Evolutionary conservation across 78 protist genomes (phyloP).

Genomic region (Guillardia theta): DNA sequence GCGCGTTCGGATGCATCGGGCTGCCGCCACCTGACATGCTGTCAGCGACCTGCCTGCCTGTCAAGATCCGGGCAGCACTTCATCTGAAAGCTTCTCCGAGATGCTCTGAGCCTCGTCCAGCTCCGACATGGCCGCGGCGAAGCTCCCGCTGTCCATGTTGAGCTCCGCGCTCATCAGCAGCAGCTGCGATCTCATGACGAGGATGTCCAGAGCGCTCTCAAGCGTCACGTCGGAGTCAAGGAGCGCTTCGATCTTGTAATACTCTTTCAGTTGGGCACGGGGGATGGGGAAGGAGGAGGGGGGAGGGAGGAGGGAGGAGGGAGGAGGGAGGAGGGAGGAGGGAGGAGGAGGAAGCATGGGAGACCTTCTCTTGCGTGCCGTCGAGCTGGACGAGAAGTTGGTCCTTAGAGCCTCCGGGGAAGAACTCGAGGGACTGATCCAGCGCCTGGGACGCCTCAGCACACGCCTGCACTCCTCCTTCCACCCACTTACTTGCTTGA

Average conservation of each 20-base stretch:
- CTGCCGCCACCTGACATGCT: background rate
- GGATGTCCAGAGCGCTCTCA: too few relatives aligned
- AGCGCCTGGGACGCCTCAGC: background rate
- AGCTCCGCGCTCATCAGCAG: too few relatives aligned
- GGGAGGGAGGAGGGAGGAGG: background rate
- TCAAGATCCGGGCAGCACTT: background rate
- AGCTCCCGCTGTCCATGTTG: too few relatives aligned
- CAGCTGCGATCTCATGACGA: background rate
- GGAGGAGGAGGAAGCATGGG: background rate
- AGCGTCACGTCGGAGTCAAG: too few relatives aligned
- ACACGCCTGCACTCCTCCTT: background rate
- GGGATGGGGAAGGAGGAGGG: background rate
- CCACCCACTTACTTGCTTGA: too few relatives aligned
- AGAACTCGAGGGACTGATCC: background rate
- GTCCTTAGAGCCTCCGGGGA: background rate
- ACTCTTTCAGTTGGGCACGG: too few relatives aligned
- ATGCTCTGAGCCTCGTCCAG: background rate
- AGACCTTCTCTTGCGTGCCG: background rate
- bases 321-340: background rate
- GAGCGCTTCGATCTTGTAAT: too few relatives aligned
- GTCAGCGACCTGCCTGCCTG: background rate
- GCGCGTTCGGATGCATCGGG: background rate
- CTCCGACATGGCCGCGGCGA: too few relatives aligned
- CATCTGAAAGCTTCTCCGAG: background rate
- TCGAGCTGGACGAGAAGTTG: background rate